phyloP scores from a whole-genome alignment of 768 basidiomycete species.

The Rhodosporidiobolus sp. region DNA sequence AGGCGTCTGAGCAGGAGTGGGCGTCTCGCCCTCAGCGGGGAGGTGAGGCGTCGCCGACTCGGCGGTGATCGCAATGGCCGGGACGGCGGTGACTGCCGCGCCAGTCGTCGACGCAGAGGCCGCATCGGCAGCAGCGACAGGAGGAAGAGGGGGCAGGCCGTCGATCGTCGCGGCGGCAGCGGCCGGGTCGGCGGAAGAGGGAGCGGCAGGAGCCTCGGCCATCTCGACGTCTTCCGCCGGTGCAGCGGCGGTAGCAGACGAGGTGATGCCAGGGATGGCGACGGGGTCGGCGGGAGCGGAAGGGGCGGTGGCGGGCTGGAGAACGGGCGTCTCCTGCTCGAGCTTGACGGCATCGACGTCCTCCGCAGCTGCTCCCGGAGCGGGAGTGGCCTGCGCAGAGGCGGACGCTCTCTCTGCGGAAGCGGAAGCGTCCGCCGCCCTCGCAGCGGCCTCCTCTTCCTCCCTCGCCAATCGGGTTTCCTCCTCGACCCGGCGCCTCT shows the following conservation, averaged over 20 bases:
- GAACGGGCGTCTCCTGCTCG: constrained; percentile 18
- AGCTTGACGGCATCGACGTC: constrained; percentile 6
- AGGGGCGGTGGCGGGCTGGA: not conserved
- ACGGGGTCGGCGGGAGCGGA: not conserved
- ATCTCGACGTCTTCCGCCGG: not conserved
- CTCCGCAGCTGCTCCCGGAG: not conserved
- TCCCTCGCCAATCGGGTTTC: no score
- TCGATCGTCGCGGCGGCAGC: not conserved
- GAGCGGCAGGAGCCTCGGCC: not conserved
- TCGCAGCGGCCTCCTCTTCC: no score
- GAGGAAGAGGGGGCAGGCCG: not conserved
- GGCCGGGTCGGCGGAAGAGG: not conserved
- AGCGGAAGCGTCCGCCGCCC: not conserved
- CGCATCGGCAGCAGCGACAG: not conserved
- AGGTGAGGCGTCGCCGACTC: not conserved
- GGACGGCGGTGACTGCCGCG: not conserved
- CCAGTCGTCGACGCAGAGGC: not conserved
- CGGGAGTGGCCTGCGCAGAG: not conserved
- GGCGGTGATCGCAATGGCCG: not conserved
- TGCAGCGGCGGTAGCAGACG: not conserved
- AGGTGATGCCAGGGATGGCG: not conserved
- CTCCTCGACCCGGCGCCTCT: not conserved
- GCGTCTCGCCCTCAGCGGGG: not conserved
- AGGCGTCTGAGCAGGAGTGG: not conserved
- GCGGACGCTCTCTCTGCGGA: not conserved